Conservation (phyloP, 495 filamentous ascomycete species). For the Schizothecium vesticola region DNA sequence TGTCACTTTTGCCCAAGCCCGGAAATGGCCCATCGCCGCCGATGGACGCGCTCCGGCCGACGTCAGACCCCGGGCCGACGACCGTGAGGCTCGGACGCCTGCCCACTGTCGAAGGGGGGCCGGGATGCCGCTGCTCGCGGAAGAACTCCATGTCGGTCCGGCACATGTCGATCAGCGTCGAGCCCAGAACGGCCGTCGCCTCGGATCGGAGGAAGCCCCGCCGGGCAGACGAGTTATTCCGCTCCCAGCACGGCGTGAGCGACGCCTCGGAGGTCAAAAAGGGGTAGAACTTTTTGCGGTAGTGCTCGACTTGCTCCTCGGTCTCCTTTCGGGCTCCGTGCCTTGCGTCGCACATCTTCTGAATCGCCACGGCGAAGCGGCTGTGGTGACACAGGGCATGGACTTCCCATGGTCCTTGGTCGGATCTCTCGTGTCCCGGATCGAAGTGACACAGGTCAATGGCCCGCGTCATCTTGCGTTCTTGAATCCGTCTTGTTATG, state of each 20-base stretch:
- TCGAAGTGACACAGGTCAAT: not conserved
- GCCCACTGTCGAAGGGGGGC: not conserved
- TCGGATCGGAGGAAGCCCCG: not conserved
- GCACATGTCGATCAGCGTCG: not conserved
- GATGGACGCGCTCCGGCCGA: not conserved
- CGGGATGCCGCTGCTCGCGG: not conserved
- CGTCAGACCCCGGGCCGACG: not conserved
- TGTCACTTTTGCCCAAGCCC: not conserved
- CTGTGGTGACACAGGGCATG: not conserved
- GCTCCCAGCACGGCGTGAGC: not conserved
- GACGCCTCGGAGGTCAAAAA: not conserved
- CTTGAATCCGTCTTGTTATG: not conserved
- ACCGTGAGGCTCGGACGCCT: not conserved
- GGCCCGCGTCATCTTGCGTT: not conserved
- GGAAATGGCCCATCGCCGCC: not conserved
- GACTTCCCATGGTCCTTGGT: not conserved
- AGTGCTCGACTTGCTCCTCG: not conserved
- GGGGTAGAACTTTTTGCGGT: not conserved
- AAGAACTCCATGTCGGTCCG: not conserved
- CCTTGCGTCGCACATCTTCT: not conserved
- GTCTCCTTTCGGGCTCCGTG: not conserved
- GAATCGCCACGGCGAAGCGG: not conserved
- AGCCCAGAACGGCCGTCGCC: not conserved
- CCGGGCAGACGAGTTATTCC: not conserved
- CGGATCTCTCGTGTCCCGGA: not conserved